Evolutionary conservation across 352 stramenopile species (phyloP).

Genomic region (Phytophthora lateralis): DNA sequence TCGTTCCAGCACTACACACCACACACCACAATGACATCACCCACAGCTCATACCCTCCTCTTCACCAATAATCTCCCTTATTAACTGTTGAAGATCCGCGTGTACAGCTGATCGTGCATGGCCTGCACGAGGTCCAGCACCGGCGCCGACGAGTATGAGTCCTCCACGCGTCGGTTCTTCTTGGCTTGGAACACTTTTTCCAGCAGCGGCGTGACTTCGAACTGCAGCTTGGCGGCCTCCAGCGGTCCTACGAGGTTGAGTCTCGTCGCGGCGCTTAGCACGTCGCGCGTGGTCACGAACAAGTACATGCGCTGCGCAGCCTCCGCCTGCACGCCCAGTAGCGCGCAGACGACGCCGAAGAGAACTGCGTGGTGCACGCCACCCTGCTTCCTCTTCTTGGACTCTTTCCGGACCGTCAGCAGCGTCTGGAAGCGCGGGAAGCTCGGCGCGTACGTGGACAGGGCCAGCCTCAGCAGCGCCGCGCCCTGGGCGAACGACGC

Average conservation of each 20-base stretch:
- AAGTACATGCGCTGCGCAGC: conserved; percentile 79
- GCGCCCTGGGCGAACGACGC: conserved; percentile 76
- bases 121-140: conserved; percentile 82
- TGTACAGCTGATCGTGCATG: conserved; percentile 90
- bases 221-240: conserved; percentile 73
- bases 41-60: neutral
- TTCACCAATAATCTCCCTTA: neutral
- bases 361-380: conserved; percentile 73
- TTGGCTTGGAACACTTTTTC: conserved; percentile 68
- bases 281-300: conserved; percentile 76
- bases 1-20: neutral
- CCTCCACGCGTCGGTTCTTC: conserved; percentile 62
- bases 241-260: conserved; percentile 82
- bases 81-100: conserved; percentile 87
- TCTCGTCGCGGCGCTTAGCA: conserved; percentile 77
- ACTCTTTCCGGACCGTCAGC: conserved; percentile 52
- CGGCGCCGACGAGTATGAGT: conserved; percentile 80
- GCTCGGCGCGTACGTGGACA: conserved; percentile 53
- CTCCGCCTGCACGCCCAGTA: conserved; percentile 50
- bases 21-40: conserved; percentile 1
- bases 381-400: conserved; percentile 53
- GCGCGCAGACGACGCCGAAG: conserved; percentile 67
- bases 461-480: conserved; percentile 68
- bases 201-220: conserved; percentile 50
- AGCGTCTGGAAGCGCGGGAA: conserved; percentile 42